Evolutionary conservation across 768 basidiomycete genomes (phyloP).

Genomic region (Clathrus columnatus): DNA sequence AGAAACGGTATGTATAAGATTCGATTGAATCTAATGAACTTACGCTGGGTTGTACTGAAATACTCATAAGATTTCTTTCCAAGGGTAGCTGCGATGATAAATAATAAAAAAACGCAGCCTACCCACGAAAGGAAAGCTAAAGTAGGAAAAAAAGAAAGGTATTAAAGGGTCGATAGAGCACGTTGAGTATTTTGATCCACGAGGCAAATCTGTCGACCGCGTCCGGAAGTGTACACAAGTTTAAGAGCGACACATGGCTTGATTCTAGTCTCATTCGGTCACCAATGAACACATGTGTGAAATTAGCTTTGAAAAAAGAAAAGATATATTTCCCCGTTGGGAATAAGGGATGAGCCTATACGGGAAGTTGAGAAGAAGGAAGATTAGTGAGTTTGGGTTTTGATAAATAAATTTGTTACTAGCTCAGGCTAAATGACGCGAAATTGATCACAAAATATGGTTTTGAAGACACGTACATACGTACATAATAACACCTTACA

Average conservation of each 20-base stretch:
- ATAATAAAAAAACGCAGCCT: conserved; percentile 2
- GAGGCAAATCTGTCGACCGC: conserved; percentile 1
- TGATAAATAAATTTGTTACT: too few relatives aligned
- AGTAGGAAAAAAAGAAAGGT: background rate
- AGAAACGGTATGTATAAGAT: background rate
- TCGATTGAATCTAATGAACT: background rate
- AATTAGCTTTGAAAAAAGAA: too few relatives aligned
- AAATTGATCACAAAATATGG: too few relatives aligned
- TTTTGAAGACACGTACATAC: too few relatives aligned
- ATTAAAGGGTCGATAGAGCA: background rate
- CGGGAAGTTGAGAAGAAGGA: background rate
- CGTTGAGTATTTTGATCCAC: conserved; percentile 6
- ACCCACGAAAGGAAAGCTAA: background rate
- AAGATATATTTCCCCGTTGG: background rate
- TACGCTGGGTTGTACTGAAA: background rate
- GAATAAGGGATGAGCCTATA: background rate
- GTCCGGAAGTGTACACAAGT: background rate
- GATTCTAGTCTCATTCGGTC: background rate
- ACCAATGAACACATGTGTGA: background rate
- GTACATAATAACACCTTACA: too few relatives aligned
- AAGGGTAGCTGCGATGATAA: background rate
- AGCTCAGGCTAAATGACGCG: too few relatives aligned
- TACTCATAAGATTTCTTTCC: background rate
- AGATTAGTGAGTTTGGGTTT: background rate
- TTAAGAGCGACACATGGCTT: background rate